These are phyloP conservation scores for Phlegmacium glaucopus DNA, from an alignment of 768 basidiomycete genomes.

Conservation along the genomic window DNA sequence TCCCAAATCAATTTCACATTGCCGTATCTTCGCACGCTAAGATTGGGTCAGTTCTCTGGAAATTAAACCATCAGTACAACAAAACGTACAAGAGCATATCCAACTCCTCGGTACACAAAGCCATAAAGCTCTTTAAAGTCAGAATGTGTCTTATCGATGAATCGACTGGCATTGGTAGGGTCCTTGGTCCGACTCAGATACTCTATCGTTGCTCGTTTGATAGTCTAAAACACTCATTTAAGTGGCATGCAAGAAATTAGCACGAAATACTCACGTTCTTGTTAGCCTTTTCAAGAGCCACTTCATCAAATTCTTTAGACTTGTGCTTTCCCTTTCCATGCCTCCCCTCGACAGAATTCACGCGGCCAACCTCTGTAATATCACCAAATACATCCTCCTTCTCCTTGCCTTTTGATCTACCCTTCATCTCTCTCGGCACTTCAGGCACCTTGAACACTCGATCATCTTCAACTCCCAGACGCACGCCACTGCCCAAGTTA, in stretches of 20 bases:
- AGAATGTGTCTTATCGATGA: constrained; percentile 41
- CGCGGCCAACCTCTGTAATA: constrained; percentile 16
- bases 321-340: constrained; percentile 27
- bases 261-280: constrained; percentile 46
- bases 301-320: constrained; percentile 20
- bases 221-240: constrained; percentile 27
- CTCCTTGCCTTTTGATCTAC: constrained; percentile 30
- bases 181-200: constrained; percentile 37
- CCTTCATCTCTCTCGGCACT: constrained; percentile 32
- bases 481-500: constrained; percentile 36
- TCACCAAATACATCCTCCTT: constrained; percentile 42
- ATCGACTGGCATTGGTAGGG: constrained; percentile 23
- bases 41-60: constrained; percentile 1
- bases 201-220: constrained; percentile 42
- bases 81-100: constrained; percentile 45
- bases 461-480: constrained; percentile 26
- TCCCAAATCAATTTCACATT: constrained; percentile 30
- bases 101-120: constrained; percentile 43
- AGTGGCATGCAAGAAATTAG: constrained; percentile 1
- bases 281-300: constrained; percentile 51
- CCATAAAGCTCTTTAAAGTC: constrained; percentile 52
- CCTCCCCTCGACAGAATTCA: constrained; percentile 2
- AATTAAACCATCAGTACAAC: not conserved
- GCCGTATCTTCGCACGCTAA: constrained; percentile 43
- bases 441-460: constrained; percentile 50